Conservation (phyloP, 257 asterid genomes). For the Anisodus tanguticus region DNA sequence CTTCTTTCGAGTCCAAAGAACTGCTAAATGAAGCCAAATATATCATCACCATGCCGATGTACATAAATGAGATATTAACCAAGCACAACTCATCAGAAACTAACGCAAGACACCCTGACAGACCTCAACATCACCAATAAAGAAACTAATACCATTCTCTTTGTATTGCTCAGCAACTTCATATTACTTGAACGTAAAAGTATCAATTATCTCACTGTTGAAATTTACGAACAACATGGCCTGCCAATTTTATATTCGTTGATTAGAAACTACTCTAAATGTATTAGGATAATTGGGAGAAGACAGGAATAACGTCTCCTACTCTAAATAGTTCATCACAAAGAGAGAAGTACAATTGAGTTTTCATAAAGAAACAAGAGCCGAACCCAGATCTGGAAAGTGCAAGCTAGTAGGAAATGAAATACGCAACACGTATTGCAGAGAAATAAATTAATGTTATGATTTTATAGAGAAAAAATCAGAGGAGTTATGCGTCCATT, state of each 20-base stretch:
- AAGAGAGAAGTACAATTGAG: background rate
- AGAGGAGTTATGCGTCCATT: no score
- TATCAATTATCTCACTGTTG: slow-evolving; percentile 56
- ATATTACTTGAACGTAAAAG: slow-evolving; percentile 64
- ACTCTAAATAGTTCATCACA: slow-evolving; percentile 22
- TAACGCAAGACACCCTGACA: slow-evolving; percentile 86
- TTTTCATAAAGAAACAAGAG: no score
- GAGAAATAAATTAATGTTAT: no score
- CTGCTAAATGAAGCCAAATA: slow-evolving; percentile 45
- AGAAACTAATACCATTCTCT: slow-evolving; percentile 63
- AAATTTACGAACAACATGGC: slow-evolving; percentile 78
- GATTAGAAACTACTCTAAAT: background rate
- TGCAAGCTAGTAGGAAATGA: no score
- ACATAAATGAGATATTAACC: background rate
- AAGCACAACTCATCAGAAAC: background rate
- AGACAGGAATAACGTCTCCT: background rate
- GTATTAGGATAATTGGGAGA: background rate
- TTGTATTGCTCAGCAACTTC: slow-evolving; percentile 70
- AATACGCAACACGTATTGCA: no score
- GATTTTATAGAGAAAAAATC: no score
- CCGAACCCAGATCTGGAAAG: no score
- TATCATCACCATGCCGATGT: slow-evolving; percentile 26
- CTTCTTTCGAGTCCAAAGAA: slow-evolving; percentile 74
- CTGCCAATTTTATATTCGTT: slow-evolving; percentile 46
- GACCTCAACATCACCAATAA: slow-evolving; percentile 80